Evolutionary conservation across 139 green algal genomes (phyloP).

Genomic region (Micractinium sp.): DNA sequence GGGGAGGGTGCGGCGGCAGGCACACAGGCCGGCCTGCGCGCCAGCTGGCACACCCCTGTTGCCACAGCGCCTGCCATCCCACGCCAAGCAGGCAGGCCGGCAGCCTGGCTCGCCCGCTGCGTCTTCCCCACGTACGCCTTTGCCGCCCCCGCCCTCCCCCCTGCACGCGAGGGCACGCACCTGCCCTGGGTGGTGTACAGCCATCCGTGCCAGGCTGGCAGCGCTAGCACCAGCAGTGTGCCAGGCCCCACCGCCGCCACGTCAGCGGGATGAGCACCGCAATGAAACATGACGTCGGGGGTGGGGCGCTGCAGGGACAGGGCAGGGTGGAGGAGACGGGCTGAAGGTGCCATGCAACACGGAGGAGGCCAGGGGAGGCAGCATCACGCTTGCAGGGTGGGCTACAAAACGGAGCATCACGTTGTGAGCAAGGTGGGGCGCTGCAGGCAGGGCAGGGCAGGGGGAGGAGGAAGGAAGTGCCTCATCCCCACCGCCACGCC

Average conservation of each 20-base stretch:
- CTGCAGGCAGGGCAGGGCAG: background rate
- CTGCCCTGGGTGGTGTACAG: background rate
- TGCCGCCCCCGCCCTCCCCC: background rate
- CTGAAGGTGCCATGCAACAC: background rate
- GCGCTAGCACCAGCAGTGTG: conserved; percentile 21
- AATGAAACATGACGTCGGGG: background rate
- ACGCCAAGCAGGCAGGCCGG: too few species aligned
- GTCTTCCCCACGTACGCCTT: background rate
- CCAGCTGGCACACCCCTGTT: too few species aligned
- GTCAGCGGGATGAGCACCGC: background rate
- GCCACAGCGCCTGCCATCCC: too few species aligned
- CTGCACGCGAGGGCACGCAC: background rate
- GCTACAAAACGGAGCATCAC: background rate
- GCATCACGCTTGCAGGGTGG: too few species aligned
- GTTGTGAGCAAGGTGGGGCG: background rate
- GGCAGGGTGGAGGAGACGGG: background rate
- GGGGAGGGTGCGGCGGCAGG: background rate
- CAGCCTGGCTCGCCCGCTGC: too few species aligned
- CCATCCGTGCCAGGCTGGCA: conserved; percentile 26
- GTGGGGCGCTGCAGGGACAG: conserved; percentile 1
- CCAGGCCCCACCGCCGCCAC: background rate
- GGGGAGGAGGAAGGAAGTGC: too few species aligned
- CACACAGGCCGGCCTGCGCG: too few species aligned
- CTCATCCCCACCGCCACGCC: too few species aligned
- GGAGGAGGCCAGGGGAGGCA: background rate